phyloP scores from a whole-genome alignment of 192 early-diverging fungal species.

The Mortierella alpina region DNA sequence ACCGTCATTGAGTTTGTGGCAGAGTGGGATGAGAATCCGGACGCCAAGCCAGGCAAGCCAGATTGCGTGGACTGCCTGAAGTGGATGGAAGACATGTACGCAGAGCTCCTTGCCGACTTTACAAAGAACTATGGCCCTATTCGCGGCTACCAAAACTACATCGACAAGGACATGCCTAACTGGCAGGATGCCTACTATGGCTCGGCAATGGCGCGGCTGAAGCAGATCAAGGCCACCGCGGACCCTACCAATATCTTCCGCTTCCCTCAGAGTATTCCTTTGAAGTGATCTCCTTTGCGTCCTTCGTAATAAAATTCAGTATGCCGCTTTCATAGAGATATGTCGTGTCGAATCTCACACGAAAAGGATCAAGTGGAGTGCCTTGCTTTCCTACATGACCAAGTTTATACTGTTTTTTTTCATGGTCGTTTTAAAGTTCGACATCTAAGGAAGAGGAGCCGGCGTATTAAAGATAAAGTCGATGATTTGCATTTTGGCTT shows the following conservation, averaged over 20 bases:
- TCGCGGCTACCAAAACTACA: constrained; percentile 52
- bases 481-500: constrained; percentile 39
- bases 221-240: constrained; percentile 25
- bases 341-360: too few relatives aligned
- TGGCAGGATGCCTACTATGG: constrained; percentile 51
- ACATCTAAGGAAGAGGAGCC: neutral
- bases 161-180: constrained; percentile 41
- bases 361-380: too few relatives aligned
- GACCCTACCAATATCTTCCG: constrained; percentile 50
- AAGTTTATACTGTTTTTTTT: neutral
- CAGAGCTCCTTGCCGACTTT: constrained; percentile 35
- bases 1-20: constrained; percentile 52
- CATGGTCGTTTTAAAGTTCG: neutral
- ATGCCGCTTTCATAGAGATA: neutral
- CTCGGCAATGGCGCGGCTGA: constrained; percentile 20
- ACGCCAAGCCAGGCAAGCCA: constrained; percentile 24
- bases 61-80: constrained; percentile 23
- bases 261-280: constrained; percentile 53
- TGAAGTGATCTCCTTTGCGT: neutral
- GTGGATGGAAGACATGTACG: constrained; percentile 51
- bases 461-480: constrained; percentile 40
- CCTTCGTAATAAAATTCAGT: neutral
- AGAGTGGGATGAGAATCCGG: constrained; percentile 33
- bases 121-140: constrained; percentile 26
- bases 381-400: too few relatives aligned